These are phyloP conservation scores for Recurvomyces mirabilis DNA, from an alignment of 495 filamentous ascomycete species.

Conservation along the genomic window DNA sequence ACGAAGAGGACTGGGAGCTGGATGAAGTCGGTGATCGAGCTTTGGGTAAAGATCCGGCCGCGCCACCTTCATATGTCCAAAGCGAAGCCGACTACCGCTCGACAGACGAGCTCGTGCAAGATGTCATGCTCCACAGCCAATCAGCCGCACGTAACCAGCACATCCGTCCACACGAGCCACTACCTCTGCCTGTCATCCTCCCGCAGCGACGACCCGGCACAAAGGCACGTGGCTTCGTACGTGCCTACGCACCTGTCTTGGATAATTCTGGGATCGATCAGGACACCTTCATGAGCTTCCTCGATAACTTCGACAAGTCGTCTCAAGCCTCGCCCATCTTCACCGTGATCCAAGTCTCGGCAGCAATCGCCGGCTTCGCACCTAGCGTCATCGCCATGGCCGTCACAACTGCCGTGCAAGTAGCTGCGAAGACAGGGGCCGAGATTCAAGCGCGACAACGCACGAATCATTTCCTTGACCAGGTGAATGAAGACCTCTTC, in stretches of 20 bases:
- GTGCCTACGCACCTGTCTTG: slow-evolving; percentile 43
- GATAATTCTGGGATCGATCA: slow-evolving; percentile 41
- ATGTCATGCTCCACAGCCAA: slow-evolving; percentile 18
- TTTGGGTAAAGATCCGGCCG: background rate
- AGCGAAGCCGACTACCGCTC: slow-evolving; percentile 3
- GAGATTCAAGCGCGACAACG: slow-evolving; percentile 28
- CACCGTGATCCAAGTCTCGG: slow-evolving; percentile 14
- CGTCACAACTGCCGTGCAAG: slow-evolving; percentile 36
- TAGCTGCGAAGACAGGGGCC: slow-evolving; percentile 29
- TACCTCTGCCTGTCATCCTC: slow-evolving; percentile 38
- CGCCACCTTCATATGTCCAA: background rate
- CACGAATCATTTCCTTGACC: slow-evolving; percentile 44
- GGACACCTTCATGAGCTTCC: slow-evolving; percentile 43
- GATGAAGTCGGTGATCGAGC: slow-evolving; percentile 34
- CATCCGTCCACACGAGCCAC: slow-evolving; percentile 10
- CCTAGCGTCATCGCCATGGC: slow-evolving; percentile 37
- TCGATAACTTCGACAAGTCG: slow-evolving; percentile 38
- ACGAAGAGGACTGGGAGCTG: slow-evolving; percentile 41
- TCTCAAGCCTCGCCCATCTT: slow-evolving; percentile 24
- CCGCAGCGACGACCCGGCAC: slow-evolving; percentile 39
- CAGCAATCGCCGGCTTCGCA: slow-evolving; percentile 22
- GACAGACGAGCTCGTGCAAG: slow-evolving; percentile 17
- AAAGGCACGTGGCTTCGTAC: slow-evolving; percentile 36
- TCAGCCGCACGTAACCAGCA: slow-evolving; percentile 18
- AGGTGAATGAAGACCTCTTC: slow-evolving; percentile 49